phyloP scores from a whole-genome alignment of 176 grass and related monocot genomes.

The Oryza glumipatula region DNA sequence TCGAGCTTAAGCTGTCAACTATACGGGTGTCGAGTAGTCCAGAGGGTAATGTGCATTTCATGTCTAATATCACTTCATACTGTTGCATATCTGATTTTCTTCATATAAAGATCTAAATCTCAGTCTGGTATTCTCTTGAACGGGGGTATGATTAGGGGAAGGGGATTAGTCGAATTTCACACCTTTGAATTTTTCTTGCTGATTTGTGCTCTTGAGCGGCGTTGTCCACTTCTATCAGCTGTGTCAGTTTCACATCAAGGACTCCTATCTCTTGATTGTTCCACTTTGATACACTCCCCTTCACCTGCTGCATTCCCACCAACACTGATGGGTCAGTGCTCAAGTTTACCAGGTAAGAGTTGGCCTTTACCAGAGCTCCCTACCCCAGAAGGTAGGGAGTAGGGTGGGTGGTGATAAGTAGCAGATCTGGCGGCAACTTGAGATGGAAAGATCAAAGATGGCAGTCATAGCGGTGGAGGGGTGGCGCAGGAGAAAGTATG shows the following conservation, averaged over 20 bases:
- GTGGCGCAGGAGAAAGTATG: not conserved
- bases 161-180: not conserved
- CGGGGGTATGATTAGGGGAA: not conserved
- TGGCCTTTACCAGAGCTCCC: not conserved
- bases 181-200: not conserved
- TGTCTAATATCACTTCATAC: not conserved
- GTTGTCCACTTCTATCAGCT: not conserved
- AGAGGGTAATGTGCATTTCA: constrained; percentile 31
- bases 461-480: not conserved
- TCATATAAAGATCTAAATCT: not conserved
- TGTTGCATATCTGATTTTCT: not conserved
- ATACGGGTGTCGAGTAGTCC: constrained; percentile 49
- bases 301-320: not conserved
- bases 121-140: not conserved
- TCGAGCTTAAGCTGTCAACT: constrained; percentile 38
- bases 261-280: not conserved
- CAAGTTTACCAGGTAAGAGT: not conserved
- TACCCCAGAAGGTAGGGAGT: not conserved
- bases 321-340: not conserved
- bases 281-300: not conserved
- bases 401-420: not conserved
- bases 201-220: not conserved
- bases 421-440: not conserved
- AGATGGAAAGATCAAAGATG: not conserved
- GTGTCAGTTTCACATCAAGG: not conserved